phyloP scores from a whole-genome alignment of 1,284 basidiomycete species.

The Apiotrichum domesticum region DNA sequence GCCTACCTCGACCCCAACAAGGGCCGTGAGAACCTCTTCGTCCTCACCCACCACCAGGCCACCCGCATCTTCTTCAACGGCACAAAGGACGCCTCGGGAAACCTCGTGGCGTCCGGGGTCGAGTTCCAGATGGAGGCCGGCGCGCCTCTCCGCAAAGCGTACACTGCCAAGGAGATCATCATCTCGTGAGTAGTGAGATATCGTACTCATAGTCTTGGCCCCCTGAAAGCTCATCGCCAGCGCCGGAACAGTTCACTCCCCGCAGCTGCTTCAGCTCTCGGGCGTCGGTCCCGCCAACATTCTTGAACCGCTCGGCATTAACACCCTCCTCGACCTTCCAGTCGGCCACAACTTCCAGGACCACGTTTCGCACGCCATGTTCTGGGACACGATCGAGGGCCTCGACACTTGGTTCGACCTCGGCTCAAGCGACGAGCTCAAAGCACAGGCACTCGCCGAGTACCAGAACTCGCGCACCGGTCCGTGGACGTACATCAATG shows the following conservation, averaged over 20 bases:
- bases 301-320: conserved; percentile 9
- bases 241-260: conserved; percentile 2
- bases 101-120: conserved; percentile 56
- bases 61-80: conserved; percentile 60
- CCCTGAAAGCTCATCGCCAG: neutral
- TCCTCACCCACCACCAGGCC: conserved; percentile 55
- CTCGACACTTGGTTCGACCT: conserved; percentile 37
- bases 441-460: conserved; percentile 23
- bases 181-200: conserved; percentile 5
- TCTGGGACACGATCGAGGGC: conserved; percentile 24
- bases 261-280: conserved; percentile 6
- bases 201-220: neutral
- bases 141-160: conserved; percentile 20
- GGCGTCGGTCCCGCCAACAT: conserved; percentile 1
- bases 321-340: conserved; percentile 7
- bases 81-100: conserved; percentile 44
- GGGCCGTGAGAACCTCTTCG: conserved; percentile 58
- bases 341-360: conserved; percentile 26
- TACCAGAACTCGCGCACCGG: conserved; percentile 29
- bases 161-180: conserved; percentile 15
- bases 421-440: conserved; percentile 23
- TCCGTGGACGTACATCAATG: conserved; percentile 44
- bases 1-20: conserved; percentile 63
- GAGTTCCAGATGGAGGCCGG: conserved; percentile 50
- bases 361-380: conserved; percentile 30